A percentile compares a stretch with the other conserved stretches of the same genome.
Conservation (phyloP, 2,329 filamentous ascomycete genomes). For the Scytalidium lignicola region DNA sequence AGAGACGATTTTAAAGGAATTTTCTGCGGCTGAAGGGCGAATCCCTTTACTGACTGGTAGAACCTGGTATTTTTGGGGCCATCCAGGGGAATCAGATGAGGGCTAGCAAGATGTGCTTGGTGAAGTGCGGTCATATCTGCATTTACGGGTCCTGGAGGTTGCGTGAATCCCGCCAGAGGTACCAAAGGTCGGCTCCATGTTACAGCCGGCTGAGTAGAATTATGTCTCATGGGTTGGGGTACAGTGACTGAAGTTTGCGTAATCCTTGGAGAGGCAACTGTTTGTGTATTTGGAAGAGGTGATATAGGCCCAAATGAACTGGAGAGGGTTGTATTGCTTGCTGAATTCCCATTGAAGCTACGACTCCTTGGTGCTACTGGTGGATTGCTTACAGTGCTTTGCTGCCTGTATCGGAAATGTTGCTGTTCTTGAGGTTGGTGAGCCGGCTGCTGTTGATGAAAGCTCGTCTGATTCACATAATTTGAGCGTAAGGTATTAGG, state of each 20-base stretch:
- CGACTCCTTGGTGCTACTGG: background rate
- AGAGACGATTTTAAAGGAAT: constrained; percentile 21
- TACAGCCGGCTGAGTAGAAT: background rate
- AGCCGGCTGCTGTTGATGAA: background rate
- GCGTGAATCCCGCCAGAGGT: constrained; percentile 28
- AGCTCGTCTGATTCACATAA: background rate
- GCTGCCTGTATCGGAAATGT: background rate
- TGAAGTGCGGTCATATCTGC: constrained; percentile 48
- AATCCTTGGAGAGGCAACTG: background rate
- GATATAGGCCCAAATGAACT: background rate
- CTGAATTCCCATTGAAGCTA: background rate
- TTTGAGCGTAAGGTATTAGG: background rate
- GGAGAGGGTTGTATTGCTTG: background rate
- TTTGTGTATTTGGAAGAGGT: background rate
- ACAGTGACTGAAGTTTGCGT: background rate
- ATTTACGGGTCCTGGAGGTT: constrained; percentile 36
- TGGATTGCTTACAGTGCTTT: background rate
- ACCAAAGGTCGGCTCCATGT: constrained; percentile 23
- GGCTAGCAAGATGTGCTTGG: constrained; percentile 52
- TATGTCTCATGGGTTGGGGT: background rate
- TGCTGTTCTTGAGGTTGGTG: background rate
- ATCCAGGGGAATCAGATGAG: constrained; percentile 31
- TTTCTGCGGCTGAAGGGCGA: constrained; percentile 41
- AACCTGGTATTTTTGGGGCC: constrained; percentile 17
- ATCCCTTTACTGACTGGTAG: constrained; percentile 54